A percentile compares a stretch with the other conserved stretches of the same genome.
Evolutionary conservation across 2,329 filamentous ascomycete species (phyloP).

Genomic region (Ophiostoma fasciatum): DNA sequence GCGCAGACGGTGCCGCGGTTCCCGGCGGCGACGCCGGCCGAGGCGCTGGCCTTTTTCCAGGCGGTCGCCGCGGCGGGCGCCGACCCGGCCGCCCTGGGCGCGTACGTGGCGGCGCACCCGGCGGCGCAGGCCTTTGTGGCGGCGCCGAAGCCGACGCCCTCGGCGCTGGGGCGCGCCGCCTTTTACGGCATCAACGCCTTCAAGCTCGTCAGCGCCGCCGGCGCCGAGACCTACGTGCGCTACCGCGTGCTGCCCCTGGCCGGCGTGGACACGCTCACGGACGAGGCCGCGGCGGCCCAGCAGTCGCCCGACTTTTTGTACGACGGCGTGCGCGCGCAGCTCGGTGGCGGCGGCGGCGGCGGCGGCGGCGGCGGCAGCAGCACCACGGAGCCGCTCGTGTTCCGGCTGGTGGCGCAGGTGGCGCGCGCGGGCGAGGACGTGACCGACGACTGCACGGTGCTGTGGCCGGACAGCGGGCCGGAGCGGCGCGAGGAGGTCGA

Average conservation of each 20-base stretch:
- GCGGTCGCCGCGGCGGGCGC: conserved; percentile 21
- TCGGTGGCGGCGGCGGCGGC: conserved; percentile 16
- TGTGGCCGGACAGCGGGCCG: conserved; percentile 41
- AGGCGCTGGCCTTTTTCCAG: conserved; percentile 34
- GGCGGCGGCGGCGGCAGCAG: no score
- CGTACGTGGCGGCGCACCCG: conserved; percentile 30
- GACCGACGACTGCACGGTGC: conserved; percentile 15
- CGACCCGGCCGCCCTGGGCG: conserved; percentile 20
- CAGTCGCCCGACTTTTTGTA: conserved; percentile 30
- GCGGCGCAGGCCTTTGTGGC: conserved; percentile 31
- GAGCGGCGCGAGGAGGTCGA: conserved; percentile 33
- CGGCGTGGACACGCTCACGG: conserved; percentile 24
- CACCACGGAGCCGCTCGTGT: conserved; percentile 24
- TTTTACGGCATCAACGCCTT: conserved; percentile 37
- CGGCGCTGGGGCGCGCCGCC: conserved; percentile 30
- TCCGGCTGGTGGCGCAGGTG: conserved; percentile 35
- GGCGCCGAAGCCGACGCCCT: conserved; percentile 33
- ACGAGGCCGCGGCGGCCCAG: conserved; percentile 23
- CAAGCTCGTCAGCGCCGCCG: conserved; percentile 24
- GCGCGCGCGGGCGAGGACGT: conserved; percentile 15
- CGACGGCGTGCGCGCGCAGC: conserved; percentile 27
- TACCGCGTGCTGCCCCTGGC: conserved; percentile 33
- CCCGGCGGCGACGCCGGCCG: conserved; percentile 34
- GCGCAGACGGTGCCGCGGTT: conserved; percentile 36
- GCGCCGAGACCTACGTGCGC: conserved; percentile 28